Evolutionary conservation across 768 basidiomycete genomes (phyloP).

Genomic region (Crucibulum laeve): DNA sequence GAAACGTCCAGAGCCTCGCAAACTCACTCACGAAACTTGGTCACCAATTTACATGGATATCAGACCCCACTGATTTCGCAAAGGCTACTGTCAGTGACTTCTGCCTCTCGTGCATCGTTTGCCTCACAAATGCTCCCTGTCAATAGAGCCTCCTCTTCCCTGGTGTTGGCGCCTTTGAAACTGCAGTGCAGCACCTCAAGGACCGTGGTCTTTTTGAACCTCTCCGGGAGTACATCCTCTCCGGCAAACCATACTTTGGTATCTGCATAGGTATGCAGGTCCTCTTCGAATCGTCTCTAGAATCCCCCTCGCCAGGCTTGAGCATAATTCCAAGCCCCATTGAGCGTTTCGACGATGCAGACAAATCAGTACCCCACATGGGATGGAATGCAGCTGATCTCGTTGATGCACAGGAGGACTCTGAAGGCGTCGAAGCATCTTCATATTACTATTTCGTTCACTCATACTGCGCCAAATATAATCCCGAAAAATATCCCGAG

Average conservation of each 20-base stretch:
- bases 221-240: constrained; percentile 74
- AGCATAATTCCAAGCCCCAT: constrained; percentile 83
- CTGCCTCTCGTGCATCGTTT: constrained; percentile 4
- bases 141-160: constrained; percentile 91
- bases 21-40: constrained; percentile 87
- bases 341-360: constrained; percentile 58
- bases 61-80: constrained; percentile 73
- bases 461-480: constrained; percentile 84
- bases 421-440: constrained; percentile 44
- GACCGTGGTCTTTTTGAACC: constrained; percentile 75
- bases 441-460: constrained; percentile 96
- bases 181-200: constrained; percentile 75
- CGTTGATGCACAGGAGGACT: constrained; percentile 37
- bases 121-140: constrained; percentile 7
- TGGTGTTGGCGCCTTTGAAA: constrained; percentile 91
- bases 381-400: constrained; percentile 88
- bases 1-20: constrained; percentile 90
- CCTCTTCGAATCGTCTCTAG: constrained; percentile 83
- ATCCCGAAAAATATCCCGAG: constrained; percentile 45
- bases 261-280: constrained; percentile 99
- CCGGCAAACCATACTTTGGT: constrained; percentile 92
- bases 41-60: constrained; percentile 86
- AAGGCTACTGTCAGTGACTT: constrained; percentile 76
- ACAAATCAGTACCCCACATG: constrained; percentile 95
- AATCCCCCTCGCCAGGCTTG: constrained; percentile 74